Evolutionary conservation across 768 basidiomycete species (phyloP).

Genomic region (Kwoniella sp.): DNA sequence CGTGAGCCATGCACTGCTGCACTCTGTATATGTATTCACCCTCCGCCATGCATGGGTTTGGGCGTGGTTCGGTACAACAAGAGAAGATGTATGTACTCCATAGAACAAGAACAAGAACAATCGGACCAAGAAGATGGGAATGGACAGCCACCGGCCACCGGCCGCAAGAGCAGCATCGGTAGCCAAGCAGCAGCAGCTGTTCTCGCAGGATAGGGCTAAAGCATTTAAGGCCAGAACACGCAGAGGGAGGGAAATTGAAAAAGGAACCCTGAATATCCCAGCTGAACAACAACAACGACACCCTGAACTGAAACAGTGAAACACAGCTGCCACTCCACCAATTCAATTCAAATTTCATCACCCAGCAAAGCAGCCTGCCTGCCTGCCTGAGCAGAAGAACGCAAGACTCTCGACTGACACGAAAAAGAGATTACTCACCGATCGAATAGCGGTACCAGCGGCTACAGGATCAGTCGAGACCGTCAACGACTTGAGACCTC

Average conservation of each 20-base stretch:
- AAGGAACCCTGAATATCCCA: background rate
- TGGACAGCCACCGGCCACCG: slow-evolving; percentile 1
- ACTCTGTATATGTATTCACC: background rate
- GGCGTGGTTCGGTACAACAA: too few relatives aligned
- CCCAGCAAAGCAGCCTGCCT: too few relatives aligned
- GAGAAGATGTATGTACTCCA: background rate
- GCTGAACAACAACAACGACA: too few relatives aligned
- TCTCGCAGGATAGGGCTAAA: background rate
- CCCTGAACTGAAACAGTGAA: background rate
- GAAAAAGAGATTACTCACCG: too few relatives aligned
- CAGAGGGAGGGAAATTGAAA: background rate
- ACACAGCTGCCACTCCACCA: too few relatives aligned
- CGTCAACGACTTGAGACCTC: slow-evolving; percentile 1
- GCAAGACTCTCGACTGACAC: too few relatives aligned
- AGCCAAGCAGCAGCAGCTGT: too few relatives aligned
- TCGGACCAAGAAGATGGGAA: background rate
- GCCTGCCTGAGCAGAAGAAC: too few relatives aligned
- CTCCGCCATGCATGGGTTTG: too few relatives aligned
- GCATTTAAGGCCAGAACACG: background rate
- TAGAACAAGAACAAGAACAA: background rate
- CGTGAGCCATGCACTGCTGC: too few relatives aligned
- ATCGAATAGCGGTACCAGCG: background rate
- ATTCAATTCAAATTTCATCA: too few relatives aligned
- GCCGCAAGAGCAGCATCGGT: too few relatives aligned
- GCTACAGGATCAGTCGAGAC: background rate